Percentiles rank a stretch among this genome's conserved stretches.
These are phyloP conservation scores for Jasminum sambac DNA, from an alignment of 257 asterid genomes.

Conservation along the genomic window DNA sequence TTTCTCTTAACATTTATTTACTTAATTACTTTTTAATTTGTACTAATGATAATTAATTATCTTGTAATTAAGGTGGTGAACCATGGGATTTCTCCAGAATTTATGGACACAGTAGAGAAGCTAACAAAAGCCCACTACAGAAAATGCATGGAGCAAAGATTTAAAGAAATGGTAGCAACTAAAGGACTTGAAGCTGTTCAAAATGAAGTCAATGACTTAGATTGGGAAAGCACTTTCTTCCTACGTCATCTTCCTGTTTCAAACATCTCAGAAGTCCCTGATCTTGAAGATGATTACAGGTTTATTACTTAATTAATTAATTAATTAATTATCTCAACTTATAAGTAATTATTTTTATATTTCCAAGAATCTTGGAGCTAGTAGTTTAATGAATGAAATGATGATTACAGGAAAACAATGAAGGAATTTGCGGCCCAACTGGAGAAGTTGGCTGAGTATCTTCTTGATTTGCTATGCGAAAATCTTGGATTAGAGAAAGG, in stretches of 20 bases:
- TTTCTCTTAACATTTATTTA: not conserved
- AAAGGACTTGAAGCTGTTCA: conserved; percentile 63
- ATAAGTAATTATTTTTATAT: too few species aligned
- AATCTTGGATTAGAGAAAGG: conserved; percentile 76
- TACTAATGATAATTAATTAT: not conserved
- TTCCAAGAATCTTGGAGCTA: too few species aligned
- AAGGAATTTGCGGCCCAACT: conserved; percentile 58
- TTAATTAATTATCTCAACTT: too few species aligned
- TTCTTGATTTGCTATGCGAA: conserved; percentile 67
- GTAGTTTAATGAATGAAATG: not conserved
- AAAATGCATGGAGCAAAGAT: conserved; percentile 57
- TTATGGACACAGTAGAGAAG: conserved; percentile 63
- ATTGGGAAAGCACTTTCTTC: conserved; percentile 74
- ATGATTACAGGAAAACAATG: conserved; percentile 48
- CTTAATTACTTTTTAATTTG: not conserved
- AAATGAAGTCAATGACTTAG: conserved; percentile 49
- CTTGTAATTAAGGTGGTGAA: conserved; percentile 39
- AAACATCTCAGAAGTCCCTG: conserved; percentile 59
- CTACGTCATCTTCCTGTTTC: conserved; percentile 64
- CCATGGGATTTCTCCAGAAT: conserved; percentile 57
- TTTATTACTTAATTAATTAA: too few species aligned
- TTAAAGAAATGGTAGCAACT: conserved; percentile 61
- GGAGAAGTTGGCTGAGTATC: conserved; percentile 63
- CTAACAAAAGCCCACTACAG: conserved; percentile 65
- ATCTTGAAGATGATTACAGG: conserved; percentile 69